Base-by-base conservation (phyloP, 2,329 filamentous ascomycete species). In the Fusarium buxicola region DNA sequence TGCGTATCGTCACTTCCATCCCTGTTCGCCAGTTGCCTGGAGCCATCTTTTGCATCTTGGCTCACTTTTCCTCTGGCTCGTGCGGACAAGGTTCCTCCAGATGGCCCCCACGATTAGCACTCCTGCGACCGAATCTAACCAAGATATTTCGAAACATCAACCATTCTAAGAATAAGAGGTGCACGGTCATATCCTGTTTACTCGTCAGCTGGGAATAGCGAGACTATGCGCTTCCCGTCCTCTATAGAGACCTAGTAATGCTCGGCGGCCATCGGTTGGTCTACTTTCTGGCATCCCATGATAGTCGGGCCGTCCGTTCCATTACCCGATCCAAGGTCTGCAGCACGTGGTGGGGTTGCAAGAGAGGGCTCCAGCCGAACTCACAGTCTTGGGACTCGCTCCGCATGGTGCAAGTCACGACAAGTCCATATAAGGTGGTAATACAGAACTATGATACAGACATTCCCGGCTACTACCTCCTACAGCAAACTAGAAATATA, bases 221-320 rank as follows among this genome's bases (percentile, higher is more conserved):
- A 2, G 15, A 53, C 15, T 3, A 15, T 24, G 8, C 31, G 0
- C 25, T 47, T 6, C 7, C 13, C 0, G 8, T 47, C 4, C 54
- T 53, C 1, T 60, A 60, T 6, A 28, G 18, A 1, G 40, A 53
- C 2, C 12, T 60, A 7, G 47, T 60, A 0, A 28, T 60, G 2
- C 9, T 16, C 9, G 3, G 24, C 13, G 8, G 15, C n/a, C 1
- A 16, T 3, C 3, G 2, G n/a, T 4, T 60, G 1, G 27, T 8
- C 38, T 15, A 10, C 5, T 60, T 58, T 3, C 16, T 38, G 3
- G 9, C 15, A 13, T 28, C 16, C 5, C 57, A 60, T 8, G 4
- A 60, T 9, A 13, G 6, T 13, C 18, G 3, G 8, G 47, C 47
- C 8, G 1, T 47, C 15, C 2, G 31, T 10, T 27, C 24, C 1